Percentiles rank a stretch among this genome's conserved stretches.
Conservation (phyloP, 495 filamentous ascomycete genomes). For the Neurospora discreta region DNA sequence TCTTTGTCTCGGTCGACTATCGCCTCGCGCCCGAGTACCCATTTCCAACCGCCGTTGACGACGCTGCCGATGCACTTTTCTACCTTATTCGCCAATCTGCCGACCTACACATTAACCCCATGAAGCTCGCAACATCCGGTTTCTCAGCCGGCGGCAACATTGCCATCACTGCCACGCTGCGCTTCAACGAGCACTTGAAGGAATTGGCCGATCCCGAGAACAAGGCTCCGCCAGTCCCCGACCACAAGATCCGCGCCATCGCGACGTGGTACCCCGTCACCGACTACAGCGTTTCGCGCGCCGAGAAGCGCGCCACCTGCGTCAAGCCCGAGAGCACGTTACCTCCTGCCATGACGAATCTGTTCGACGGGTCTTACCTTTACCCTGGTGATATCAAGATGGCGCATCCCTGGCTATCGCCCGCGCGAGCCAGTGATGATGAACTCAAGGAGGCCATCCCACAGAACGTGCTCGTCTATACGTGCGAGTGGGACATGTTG, state of each 20-base stretch:
- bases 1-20: slow-evolving; percentile 63
- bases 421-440: slow-evolving; percentile 29
- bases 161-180: slow-evolving; percentile 66
- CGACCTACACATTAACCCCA: slow-evolving; percentile 33
- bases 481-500: slow-evolving; percentile 90
- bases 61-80: slow-evolving; percentile 58
- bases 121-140: slow-evolving; percentile 57
- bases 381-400: slow-evolving; percentile 33
- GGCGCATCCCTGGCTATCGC: slow-evolving; percentile 25
- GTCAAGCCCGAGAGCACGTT: slow-evolving; percentile 60
- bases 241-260: slow-evolving; percentile 25
- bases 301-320: slow-evolving; percentile 52
- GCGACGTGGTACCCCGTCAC: slow-evolving; percentile 77
- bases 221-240: slow-evolving; percentile 9
- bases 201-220: not conserved
- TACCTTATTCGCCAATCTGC: slow-evolving; percentile 50
- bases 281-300: slow-evolving; percentile 69
- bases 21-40: slow-evolving; percentile 67
- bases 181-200: slow-evolving; percentile 37
- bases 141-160: slow-evolving; percentile 88
- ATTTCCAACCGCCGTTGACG: slow-evolving; percentile 67
- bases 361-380: slow-evolving; percentile 83
- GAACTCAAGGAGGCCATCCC: slow-evolving; percentile 33
- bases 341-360: slow-evolving; percentile 58
- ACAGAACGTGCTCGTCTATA: slow-evolving; percentile 48